phyloP scores from a whole-genome alignment of 345 rosid genomes.

The Euphorbia lathyris region DNA sequence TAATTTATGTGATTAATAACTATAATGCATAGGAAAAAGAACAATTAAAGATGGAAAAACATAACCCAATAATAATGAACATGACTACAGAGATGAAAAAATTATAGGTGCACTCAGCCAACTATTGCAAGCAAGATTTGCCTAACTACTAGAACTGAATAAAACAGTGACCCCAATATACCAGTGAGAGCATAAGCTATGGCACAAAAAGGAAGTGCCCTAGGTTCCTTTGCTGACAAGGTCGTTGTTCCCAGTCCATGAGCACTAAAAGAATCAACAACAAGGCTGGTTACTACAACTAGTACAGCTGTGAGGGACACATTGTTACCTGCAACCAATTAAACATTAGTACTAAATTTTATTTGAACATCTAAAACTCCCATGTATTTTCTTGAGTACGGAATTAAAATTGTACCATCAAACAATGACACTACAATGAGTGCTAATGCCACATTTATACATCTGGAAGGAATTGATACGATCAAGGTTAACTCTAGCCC shows the following conservation, averaged over 20 bases:
- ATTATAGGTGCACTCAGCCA: constrained; percentile 37
- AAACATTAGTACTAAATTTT: neutral
- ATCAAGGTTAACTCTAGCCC: constrained; percentile 74
- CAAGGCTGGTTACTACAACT: constrained; percentile 87
- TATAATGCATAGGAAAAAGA: too few species aligned
- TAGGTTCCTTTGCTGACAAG: constrained; percentile 92
- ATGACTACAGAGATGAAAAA: neutral
- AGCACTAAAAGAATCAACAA: constrained; percentile 50
- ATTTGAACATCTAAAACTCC: neutral
- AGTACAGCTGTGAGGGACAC: constrained; percentile 90
- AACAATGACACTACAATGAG: constrained; percentile 90
- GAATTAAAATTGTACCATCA: constrained; percentile 43
- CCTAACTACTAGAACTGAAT: constrained; percentile 79
- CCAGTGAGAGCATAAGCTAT: constrained; percentile 95
- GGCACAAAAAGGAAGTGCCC: constrained; percentile 93
- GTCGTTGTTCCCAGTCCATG: constrained; percentile 99
- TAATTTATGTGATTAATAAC: too few species aligned
- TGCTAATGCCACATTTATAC: constrained; percentile 90
- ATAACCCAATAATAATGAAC: neutral
- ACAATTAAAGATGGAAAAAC: neutral
- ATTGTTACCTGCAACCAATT: constrained; percentile 59
- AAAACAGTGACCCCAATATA: constrained; percentile 77
- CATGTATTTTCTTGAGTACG: neutral
- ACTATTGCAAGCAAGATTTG: constrained; percentile 73
- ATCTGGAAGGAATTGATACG: constrained; percentile 78